Conservation (phyloP, 805 yeast species). For the Starmerella davenportii region DNA sequence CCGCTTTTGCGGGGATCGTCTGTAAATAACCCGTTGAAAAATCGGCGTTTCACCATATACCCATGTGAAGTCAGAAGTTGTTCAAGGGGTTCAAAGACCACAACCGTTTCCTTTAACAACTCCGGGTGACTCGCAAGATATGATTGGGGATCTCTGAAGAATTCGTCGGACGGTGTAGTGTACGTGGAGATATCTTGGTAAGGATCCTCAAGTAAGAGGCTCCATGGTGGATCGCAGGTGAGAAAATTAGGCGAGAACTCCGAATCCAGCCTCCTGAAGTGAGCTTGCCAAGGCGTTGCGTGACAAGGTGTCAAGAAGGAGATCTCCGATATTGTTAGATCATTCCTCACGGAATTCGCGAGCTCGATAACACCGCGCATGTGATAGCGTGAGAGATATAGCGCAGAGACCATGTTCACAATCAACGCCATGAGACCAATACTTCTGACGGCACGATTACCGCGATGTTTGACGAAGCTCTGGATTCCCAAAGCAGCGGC, state of each 20-base stretch:
- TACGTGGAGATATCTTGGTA: constrained; percentile 24
- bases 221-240: constrained; percentile 77
- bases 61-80: constrained; percentile 23
- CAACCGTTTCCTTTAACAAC: constrained; percentile 26
- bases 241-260: constrained; percentile 49
- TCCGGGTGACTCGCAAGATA: constrained; percentile 38
- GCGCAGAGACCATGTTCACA: constrained; percentile 29
- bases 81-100: constrained; percentile 49
- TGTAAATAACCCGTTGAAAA: constrained; percentile 66
- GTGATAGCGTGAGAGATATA: constrained; percentile 46
- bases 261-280: constrained; percentile 36
- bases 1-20: constrained; percentile 76
- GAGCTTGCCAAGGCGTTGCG: constrained; percentile 88
- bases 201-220: not conserved
- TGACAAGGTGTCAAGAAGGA: constrained; percentile 93
- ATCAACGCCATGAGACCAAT: constrained; percentile 9
- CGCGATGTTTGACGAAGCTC: not conserved
- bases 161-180: constrained; percentile 71
- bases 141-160: constrained; percentile 47
- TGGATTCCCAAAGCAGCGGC: constrained; percentile 26
- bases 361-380: constrained; percentile 76
- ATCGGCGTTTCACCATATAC: constrained; percentile 28
- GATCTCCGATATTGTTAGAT: constrained; percentile 30
- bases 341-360: constrained; percentile 32
- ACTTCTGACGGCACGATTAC: constrained; percentile 19